A percentile compares a stretch with the other conserved stretches of the same genome.
phyloP scores from a whole-genome alignment of 2,329 filamentous ascomycete genomes.

The Trichophyton rubrum region DNA sequence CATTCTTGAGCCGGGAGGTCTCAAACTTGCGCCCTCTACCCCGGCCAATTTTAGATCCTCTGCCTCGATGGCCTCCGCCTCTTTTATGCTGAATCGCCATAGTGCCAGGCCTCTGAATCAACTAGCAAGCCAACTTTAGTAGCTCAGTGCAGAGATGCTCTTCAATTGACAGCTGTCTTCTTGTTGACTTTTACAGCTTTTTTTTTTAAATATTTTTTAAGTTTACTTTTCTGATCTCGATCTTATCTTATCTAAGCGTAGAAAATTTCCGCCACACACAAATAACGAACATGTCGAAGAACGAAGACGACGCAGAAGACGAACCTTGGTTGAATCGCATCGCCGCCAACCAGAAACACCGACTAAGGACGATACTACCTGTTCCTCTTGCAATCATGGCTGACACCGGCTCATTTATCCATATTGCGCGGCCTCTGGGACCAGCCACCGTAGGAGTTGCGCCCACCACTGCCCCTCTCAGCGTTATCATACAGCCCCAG shows the following conservation, averaged over 20 bases:
- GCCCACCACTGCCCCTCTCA: conserved; percentile 78
- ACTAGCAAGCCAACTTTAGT: neutral
- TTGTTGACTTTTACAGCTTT: neutral
- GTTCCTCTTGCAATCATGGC: conserved; percentile 47
- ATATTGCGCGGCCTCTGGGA: conserved; percentile 83
- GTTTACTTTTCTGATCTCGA: conserved; percentile 11
- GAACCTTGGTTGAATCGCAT: too few species aligned
- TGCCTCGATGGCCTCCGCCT: neutral
- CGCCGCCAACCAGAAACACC: neutral
- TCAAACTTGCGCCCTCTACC: conserved; percentile 18
- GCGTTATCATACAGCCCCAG: conserved; percentile 90
- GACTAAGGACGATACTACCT: neutral
- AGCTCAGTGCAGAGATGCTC: too few species aligned
- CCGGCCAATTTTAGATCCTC: neutral
- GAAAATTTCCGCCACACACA: conserved; percentile 24
- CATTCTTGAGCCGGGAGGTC: conserved; percentile 23
- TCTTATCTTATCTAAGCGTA: conserved; percentile 39
- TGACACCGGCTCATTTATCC: conserved; percentile 74
- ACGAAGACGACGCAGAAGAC: neutral
- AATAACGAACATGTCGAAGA: conserved; percentile 10
- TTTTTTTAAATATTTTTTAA: conserved; percentile 10
- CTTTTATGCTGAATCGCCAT: neutral
- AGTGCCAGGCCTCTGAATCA: neutral
- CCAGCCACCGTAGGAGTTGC: conserved; percentile 67
- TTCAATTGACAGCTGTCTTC: neutral